Conservation (phyloP, 192 early-diverging fungal species). For the Gaertneriomyces semiglobifer region DNA sequence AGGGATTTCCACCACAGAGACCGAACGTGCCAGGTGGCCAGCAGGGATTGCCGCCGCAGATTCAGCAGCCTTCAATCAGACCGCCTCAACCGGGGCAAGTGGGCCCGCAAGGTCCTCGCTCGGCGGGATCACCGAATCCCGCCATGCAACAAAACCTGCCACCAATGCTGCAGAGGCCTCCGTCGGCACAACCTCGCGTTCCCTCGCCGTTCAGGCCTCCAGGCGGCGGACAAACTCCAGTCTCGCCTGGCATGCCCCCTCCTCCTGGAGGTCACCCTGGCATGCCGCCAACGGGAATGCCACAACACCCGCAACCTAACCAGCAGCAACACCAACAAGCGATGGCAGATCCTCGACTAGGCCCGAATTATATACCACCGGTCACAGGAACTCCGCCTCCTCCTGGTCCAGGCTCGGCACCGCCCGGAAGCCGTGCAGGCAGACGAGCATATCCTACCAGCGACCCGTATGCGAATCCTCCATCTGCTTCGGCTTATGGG, state of each 20-base stretch:
- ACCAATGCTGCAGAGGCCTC: neutral
- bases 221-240: neutral
- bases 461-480: conserved; percentile 17
- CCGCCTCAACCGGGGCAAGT: neutral
- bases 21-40: neutral
- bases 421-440: conserved; percentile 23
- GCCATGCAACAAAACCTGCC: conserved; percentile 10
- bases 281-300: neutral
- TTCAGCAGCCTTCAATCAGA: neutral
- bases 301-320: neutral
- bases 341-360: neutral
- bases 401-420: conserved; percentile 20
- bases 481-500: neutral
- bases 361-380: conserved; percentile 20
- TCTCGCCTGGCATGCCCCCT: neutral
- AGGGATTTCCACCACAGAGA: neutral
- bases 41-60: conserved; percentile 3
- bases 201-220: conserved; percentile 5
- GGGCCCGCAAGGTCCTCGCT: neutral
- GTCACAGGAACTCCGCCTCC: conserved; percentile 27
- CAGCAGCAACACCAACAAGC: neutral
- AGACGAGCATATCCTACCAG: conserved; percentile 25
- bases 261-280: neutral
- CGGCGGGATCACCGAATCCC: neutral
- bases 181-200: neutral